A percentile compares a stretch with the other conserved stretches of the same genome.
phyloP scores from a whole-genome alignment of 192 early-diverging fungal genomes.

The Backusella macrospora region DNA sequence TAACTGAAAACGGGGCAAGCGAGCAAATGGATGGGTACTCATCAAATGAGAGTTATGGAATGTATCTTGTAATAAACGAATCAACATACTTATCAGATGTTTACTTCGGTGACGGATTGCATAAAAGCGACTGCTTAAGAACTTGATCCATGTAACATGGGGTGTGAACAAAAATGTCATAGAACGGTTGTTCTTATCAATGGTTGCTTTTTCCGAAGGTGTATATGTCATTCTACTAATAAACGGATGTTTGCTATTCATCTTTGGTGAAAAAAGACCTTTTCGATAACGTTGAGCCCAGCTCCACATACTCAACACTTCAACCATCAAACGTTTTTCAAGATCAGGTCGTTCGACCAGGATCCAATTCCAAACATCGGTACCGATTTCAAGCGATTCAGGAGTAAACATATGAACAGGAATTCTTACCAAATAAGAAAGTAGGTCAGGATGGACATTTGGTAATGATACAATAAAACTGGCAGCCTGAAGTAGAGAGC shows the following conservation, averaged over 20 bases:
- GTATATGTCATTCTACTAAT: slow-evolving; percentile 88
- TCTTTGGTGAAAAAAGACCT: slow-evolving; percentile 75
- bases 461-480: slow-evolving; percentile 46
- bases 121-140: slow-evolving; percentile 82
- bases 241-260: slow-evolving; percentile 75
- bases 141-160: slow-evolving; percentile 86
- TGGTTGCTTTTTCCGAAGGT: slow-evolving; percentile 77
- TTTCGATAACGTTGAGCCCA: slow-evolving; percentile 75
- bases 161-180: slow-evolving; percentile 67
- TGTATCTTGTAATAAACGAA: slow-evolving; percentile 77
- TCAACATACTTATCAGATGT: slow-evolving; percentile 72
- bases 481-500: slow-evolving; percentile 55
- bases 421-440: slow-evolving; percentile 83
- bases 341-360: slow-evolving; percentile 74
- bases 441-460: slow-evolving; percentile 66
- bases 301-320: slow-evolving; percentile 83
- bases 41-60: slow-evolving; percentile 51
- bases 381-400: slow-evolving; percentile 74
- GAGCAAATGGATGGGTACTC: slow-evolving; percentile 71
- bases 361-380: slow-evolving; percentile 89
- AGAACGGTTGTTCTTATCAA: slow-evolving; percentile 56
- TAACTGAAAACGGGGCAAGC: slow-evolving; percentile 79
- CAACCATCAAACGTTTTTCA: slow-evolving; percentile 77
- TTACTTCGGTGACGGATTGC: slow-evolving; percentile 73
- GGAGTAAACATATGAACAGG: slow-evolving; percentile 81